phyloP scores from a whole-genome alignment of 2,329 filamentous ascomycete species.

The Orbilia quercus region DNA sequence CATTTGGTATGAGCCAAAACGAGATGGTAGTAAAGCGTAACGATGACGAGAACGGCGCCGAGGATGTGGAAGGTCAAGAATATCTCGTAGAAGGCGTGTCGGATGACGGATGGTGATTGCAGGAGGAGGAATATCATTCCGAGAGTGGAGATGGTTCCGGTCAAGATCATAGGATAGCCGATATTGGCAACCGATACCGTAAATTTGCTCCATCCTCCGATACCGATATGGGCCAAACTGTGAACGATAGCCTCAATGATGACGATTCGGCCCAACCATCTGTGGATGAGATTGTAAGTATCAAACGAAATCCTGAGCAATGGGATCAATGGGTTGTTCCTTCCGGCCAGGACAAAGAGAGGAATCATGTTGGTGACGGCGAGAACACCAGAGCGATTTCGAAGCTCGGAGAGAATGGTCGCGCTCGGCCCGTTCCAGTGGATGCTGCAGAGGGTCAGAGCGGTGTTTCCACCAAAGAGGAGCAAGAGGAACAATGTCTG shows the following conservation, averaged over 20 bases:
- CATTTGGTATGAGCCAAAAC: conserved; percentile 69
- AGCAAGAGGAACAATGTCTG: conserved; percentile 75
- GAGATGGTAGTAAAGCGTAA: conserved; percentile 76
- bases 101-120: conserved; percentile 76
- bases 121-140: conserved; percentile 74
- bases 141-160: conserved; percentile 64
- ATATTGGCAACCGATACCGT: conserved; percentile 4
- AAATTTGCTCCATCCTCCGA: conserved; percentile 60
- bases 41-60: conserved; percentile 71
- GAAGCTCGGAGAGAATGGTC: conserved; percentile 67
- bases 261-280: conserved; percentile 82
- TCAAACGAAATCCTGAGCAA: conserved; percentile 81
- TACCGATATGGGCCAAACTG: conserved; percentile 71
- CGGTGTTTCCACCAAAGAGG: conserved; percentile 79
- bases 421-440: conserved; percentile 68
- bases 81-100: conserved; percentile 82
- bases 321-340: conserved; percentile 81
- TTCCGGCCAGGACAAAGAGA: conserved; percentile 77
- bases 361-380: conserved; percentile 82
- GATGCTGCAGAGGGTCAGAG: conserved; percentile 78
- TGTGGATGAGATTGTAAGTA: conserved; percentile 82
- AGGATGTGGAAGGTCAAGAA: conserved; percentile 79
- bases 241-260: conserved; percentile 76
- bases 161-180: conserved; percentile 36
- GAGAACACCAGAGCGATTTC: conserved; percentile 77